Conservation (phyloP, 805 yeast genomes). For the Cyberlindnera lachancei region DNA sequence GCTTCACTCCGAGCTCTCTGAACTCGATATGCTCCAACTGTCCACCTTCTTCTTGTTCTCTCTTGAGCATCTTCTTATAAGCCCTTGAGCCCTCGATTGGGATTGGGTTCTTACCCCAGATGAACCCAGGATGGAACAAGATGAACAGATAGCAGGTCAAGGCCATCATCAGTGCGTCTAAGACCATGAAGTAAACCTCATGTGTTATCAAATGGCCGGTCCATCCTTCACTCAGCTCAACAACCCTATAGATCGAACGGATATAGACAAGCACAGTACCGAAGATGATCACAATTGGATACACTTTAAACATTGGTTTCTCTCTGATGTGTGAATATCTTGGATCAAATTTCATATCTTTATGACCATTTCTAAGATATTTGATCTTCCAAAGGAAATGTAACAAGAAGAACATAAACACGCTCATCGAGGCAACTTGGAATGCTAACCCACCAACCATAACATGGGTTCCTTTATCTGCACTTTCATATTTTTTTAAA, state of each 20-base stretch:
- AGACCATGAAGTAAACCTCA: slow-evolving; percentile 49
- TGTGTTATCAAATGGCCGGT: slow-evolving; percentile 53
- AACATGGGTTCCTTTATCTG: slow-evolving; percentile 47
- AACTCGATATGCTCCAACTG: too few species aligned
- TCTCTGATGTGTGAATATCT: slow-evolving; percentile 29
- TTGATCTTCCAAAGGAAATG: slow-evolving; percentile 38
- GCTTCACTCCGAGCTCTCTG: too few species aligned
- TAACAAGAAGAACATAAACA: slow-evolving; percentile 46
- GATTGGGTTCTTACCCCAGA: slow-evolving; percentile 25
- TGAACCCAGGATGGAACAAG: slow-evolving; percentile 56
- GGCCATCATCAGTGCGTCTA: slow-evolving; percentile 58
- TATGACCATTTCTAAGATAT: slow-evolving; percentile 17
- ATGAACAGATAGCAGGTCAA: slow-evolving; percentile 40
- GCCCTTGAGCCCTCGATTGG: slow-evolving; percentile 3
- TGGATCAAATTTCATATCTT: slow-evolving; percentile 29
- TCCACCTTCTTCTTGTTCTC: too few species aligned
- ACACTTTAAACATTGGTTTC: slow-evolving; percentile 30
- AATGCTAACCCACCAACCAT: slow-evolving; percentile 76
- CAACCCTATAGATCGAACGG: slow-evolving; percentile 66
- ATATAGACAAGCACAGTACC: slow-evolving; percentile 48
- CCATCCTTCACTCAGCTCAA: slow-evolving; percentile 72
- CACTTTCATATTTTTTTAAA: slow-evolving; percentile 23
- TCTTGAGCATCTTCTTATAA: not conserved
- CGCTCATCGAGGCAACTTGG: slow-evolving; percentile 63
- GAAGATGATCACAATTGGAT: slow-evolving; percentile 36